A percentile compares a stretch with the other conserved stretches of the same genome.
Conservation (phyloP, 495 filamentous ascomycete genomes). For the Tricharina praecox region DNA sequence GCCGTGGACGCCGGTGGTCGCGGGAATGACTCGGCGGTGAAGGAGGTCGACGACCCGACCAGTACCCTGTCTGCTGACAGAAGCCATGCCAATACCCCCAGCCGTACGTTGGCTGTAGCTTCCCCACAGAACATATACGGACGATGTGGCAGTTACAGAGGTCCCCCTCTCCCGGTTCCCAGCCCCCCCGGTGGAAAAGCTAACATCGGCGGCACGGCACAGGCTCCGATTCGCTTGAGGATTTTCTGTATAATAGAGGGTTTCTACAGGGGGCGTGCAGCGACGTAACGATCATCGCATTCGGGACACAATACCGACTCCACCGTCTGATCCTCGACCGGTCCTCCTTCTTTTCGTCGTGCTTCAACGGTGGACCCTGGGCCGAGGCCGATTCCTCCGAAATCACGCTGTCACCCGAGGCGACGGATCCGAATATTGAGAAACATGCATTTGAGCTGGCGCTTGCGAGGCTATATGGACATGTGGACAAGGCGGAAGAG, state of each 20-base stretch:
- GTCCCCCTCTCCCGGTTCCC: constrained; percentile 1
- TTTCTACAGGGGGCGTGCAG: constrained; percentile 40
- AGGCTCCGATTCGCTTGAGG: constrained; percentile 33
- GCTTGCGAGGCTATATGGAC: constrained; percentile 40
- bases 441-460: constrained; percentile 41
- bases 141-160: constrained; percentile 27
- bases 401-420: constrained; percentile 40
- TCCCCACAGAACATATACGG: constrained; percentile 25
- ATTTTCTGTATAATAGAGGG: constrained; percentile 42
- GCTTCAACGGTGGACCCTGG: constrained; percentile 41
- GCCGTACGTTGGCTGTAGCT: constrained; percentile 26
- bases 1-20: constrained; percentile 5
- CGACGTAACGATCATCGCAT: constrained; percentile 39
- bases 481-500: constrained; percentile 33
- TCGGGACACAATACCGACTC: constrained; percentile 36
- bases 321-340: constrained; percentile 43
- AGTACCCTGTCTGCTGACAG: constrained; percentile 14
- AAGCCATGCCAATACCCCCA: constrained; percentile 23
- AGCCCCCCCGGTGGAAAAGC: no score
- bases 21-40: constrained; percentile 17
- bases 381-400: constrained; percentile 38
- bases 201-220: not conserved
- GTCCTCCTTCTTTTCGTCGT: constrained; percentile 41
- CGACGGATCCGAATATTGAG: constrained; percentile 40
- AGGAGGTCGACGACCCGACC: constrained; percentile 31